A percentile compares a stretch with the other conserved stretches of the same genome.
Evolutionary conservation across 2,329 filamentous ascomycete species (phyloP).

Genomic region (Catunica adiposa): DNA sequence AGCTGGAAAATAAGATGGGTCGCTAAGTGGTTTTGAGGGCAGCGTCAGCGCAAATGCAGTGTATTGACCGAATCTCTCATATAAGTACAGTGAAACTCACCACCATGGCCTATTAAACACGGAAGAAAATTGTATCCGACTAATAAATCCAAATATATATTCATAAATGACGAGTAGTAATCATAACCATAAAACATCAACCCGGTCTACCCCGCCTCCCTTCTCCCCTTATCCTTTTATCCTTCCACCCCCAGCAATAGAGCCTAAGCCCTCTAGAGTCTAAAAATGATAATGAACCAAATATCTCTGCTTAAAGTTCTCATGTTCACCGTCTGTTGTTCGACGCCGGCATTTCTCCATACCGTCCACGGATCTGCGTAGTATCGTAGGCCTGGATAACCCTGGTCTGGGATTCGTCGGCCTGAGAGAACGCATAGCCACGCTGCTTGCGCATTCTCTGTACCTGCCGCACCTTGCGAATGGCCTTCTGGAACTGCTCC

Average conservation of each 20-base stretch:
- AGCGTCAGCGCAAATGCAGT: too few species aligned
- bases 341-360: conserved; percentile 74
- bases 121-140: too few species aligned
- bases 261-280: not conserved
- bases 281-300: not conserved
- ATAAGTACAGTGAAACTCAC: too few species aligned
- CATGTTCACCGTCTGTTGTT: conserved; percentile 17
- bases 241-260: too few species aligned
- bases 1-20: too few species aligned
- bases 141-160: too few species aligned
- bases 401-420: conserved; percentile 87
- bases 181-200: not conserved
- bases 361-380: conserved; percentile 74
- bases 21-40: too few species aligned
- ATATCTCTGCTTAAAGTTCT: not conserved
- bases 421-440: conserved; percentile 94
- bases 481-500: conserved; percentile 99
- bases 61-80: too few species aligned
- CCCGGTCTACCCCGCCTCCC: not conserved
- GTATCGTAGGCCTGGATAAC: conserved; percentile 97
- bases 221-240: not conserved
- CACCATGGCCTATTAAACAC: too few species aligned
- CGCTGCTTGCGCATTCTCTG: conserved; percentile 99
- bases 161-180: too few species aligned
- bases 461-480: conserved; percentile 93